phyloP scores from a whole-genome alignment of 306 rosid species.

The Pterocarpus macrocarpus region DNA sequence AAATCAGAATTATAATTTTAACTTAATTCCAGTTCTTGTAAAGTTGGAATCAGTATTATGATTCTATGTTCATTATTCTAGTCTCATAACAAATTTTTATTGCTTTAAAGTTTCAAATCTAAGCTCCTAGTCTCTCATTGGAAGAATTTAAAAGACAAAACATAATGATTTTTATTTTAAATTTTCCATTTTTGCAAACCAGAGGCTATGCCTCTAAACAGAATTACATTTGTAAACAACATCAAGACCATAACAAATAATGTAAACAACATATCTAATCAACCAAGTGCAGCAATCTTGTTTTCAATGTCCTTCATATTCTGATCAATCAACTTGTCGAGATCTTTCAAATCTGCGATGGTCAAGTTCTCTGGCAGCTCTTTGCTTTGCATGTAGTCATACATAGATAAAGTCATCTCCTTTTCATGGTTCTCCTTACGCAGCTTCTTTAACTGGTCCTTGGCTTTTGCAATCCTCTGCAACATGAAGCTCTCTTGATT shows the following conservation, averaged over 20 bases:
- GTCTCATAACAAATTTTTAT: not conserved
- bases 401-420: constrained; percentile 37
- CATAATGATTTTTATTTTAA: not conserved
- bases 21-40: not conserved
- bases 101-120: not conserved
- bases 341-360: constrained; percentile 46
- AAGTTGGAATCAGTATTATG: not conserved
- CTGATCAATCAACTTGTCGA: constrained; percentile 48
- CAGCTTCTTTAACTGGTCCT: constrained; percentile 2
- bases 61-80: not conserved
- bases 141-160: not conserved
- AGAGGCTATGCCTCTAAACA: not conserved
- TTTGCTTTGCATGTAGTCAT: constrained; percentile 28
- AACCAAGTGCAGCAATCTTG: not conserved
- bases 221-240: not conserved
- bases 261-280: not conserved
- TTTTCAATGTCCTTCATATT: constrained; percentile 32
- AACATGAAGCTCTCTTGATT: constrained; percentile 17
- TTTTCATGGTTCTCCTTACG: constrained; percentile 3
- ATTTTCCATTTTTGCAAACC: not conserved
- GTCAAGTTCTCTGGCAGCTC: constrained; percentile 30
- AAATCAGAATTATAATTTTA: not conserved
- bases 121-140: not conserved
- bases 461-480: constrained; percentile 27
- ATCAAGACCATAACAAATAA: not conserved